A percentile compares a stretch with the other conserved stretches of the same genome.
phyloP scores from a whole-genome alignment of 768 basidiomycete species.

The Termitomyces sp. region DNA sequence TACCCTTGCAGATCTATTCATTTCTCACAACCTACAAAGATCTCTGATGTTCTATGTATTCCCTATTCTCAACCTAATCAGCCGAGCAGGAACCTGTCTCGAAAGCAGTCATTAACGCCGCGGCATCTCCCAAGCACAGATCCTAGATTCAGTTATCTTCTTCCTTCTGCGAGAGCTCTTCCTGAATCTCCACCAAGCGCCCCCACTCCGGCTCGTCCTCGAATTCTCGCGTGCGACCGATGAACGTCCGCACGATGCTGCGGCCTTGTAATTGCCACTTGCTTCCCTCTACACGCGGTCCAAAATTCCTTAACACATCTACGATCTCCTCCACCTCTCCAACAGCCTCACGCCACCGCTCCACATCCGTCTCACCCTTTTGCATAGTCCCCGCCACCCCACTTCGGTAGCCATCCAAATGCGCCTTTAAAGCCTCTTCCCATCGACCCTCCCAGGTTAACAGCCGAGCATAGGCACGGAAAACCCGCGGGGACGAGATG shows the following conservation, averaged over 20 bases:
- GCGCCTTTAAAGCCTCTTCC: constrained; percentile 77
- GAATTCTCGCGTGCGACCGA: constrained; percentile 83
- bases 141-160: constrained; percentile 6
- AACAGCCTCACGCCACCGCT: constrained; percentile 73
- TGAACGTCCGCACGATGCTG: constrained; percentile 85
- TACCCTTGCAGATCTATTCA: constrained; percentile 18
- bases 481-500: constrained; percentile 75
- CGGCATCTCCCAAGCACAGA: constrained; percentile 9
- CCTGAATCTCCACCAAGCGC: constrained; percentile 60
- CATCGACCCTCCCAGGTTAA: constrained; percentile 70
- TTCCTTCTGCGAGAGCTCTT: constrained; percentile 53
- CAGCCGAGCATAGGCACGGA: constrained; percentile 81
- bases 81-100: constrained; percentile 8
- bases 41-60: constrained; percentile 15
- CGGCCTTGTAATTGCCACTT: constrained; percentile 88
- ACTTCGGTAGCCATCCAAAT: constrained; percentile 83
- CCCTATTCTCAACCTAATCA: constrained; percentile 21
- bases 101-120: constrained; percentile 18
- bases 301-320: constrained; percentile 80
- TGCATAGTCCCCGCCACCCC: constrained; percentile 60
- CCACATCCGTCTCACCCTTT: constrained; percentile 65
- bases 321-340: constrained; percentile 82
- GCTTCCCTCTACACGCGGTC: constrained; percentile 55
- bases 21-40: constrained; percentile 17
- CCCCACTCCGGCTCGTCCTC: constrained; percentile 88